These are phyloP conservation scores for Albophoma yamanashiensis DNA, from an alignment of 2,329 filamentous ascomycete species.

Conservation along the genomic window DNA sequence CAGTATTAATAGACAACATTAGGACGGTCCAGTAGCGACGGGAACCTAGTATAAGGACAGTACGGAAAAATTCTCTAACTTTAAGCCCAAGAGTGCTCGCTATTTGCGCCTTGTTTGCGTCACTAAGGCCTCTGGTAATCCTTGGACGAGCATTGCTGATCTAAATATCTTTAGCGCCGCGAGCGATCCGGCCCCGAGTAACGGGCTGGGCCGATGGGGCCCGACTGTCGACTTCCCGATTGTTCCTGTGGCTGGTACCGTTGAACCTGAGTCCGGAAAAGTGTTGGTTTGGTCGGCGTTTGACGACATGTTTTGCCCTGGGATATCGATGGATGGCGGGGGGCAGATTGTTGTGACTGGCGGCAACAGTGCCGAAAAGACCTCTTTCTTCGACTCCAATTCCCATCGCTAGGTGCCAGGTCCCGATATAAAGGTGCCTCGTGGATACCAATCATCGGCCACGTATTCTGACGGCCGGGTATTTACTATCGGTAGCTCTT, in stretches of 20 bases:
- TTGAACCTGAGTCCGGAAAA: slow-evolving; percentile 2
- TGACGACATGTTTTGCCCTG: slow-evolving; percentile 46
- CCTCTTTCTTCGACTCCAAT: slow-evolving; percentile 34
- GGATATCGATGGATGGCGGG: slow-evolving; percentile 27
- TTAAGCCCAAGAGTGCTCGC: slow-evolving; percentile 15
- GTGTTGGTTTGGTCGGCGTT: slow-evolving; percentile 4
- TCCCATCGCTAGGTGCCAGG: slow-evolving; percentile 26
- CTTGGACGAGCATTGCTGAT: slow-evolving; percentile 21
- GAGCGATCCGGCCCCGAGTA: slow-evolving; percentile 10
- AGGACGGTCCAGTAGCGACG: slow-evolving; percentile 13
- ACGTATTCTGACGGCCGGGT: slow-evolving; percentile 41
- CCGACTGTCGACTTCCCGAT: slow-evolving; percentile 24
- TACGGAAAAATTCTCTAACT: slow-evolving; percentile 19
- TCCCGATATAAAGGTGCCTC: slow-evolving; percentile 29
- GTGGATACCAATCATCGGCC: slow-evolving; percentile 42
- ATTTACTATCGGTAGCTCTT: slow-evolving; percentile 48
- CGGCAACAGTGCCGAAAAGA: slow-evolving; percentile 35
- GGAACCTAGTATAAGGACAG: slow-evolving; percentile 18
- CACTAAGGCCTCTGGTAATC: slow-evolving; percentile 16
- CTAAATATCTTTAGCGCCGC: slow-evolving; percentile 17
- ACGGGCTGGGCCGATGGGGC: slow-evolving; percentile 19
- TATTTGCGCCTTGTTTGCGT: slow-evolving; percentile 18
- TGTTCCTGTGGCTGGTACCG: slow-evolving; percentile 15
- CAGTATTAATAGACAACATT: slow-evolving; percentile 15
- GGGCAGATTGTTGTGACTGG: slow-evolving; percentile 43